Evolutionary conservation across 116 monocot species (phyloP).

Genomic region (Phalaenopsis hybrid): DNA sequence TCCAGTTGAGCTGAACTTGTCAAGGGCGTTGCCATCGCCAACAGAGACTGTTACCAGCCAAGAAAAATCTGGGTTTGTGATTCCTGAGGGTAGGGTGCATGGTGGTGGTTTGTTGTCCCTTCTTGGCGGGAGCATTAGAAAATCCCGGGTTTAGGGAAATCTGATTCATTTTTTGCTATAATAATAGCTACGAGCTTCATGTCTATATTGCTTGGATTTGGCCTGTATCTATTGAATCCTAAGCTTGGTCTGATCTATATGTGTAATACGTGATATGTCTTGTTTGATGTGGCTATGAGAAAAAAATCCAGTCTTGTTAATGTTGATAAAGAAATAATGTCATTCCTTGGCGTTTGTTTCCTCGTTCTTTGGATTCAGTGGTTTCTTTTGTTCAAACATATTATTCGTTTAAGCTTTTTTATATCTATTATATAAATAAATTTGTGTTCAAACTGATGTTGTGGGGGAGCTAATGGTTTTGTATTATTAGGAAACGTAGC

Average conservation of each 20-base stretch:
- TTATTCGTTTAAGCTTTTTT: too few relatives aligned
- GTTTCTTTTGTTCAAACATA: too few relatives aligned
- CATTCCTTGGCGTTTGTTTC: background rate
- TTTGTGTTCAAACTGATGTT: too few relatives aligned
- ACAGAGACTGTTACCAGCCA: too few relatives aligned
- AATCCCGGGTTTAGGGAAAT: slow-evolving; percentile 24
- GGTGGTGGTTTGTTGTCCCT: slow-evolving; percentile 85
- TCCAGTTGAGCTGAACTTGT: slow-evolving; percentile 38
- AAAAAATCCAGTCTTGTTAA: background rate
- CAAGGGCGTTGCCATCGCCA: slow-evolving; percentile 2
- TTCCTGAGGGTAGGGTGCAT: slow-evolving; percentile 93
- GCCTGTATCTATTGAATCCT: background rate
- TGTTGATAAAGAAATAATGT: background rate
- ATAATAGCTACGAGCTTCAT: background rate
- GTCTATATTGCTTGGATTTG: background rate
- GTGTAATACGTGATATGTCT: background rate
- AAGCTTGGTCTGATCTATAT: background rate
- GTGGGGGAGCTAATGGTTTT: too few relatives aligned
- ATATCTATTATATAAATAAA: too few relatives aligned
- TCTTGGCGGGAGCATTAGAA: slow-evolving; percentile 60
- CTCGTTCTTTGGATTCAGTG: too few relatives aligned
- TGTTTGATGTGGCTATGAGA: background rate
- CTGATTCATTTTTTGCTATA: slow-evolving; percentile 7
- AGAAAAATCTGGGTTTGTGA: slow-evolving; percentile 14
- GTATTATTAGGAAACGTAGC: too few relatives aligned